These are phyloP conservation scores for Cercospora sesami DNA, from an alignment of 2,329 filamentous ascomycete species.

Conservation along the genomic window DNA sequence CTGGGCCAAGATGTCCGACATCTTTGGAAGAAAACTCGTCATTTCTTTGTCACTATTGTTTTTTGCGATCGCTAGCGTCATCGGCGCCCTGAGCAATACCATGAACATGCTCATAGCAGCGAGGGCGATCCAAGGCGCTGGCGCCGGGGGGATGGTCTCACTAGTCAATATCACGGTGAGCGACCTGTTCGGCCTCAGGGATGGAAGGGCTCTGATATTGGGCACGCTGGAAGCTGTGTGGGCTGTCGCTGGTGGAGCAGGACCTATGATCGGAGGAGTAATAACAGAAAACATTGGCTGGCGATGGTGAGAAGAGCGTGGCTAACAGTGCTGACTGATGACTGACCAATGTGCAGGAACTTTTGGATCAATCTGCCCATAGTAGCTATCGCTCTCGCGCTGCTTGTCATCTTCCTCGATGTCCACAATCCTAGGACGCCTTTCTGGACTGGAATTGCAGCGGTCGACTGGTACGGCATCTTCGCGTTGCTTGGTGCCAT, in stretches of 20 bases:
- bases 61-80: conserved; percentile 52
- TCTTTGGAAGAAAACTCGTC: conserved; percentile 58
- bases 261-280: background rate
- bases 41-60: conserved; percentile 50
- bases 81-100: conserved; percentile 46
- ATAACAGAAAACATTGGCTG: background rate
- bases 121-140: background rate
- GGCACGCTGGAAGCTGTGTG: background rate
- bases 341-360: background rate
- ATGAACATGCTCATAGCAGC: conserved; percentile 2
- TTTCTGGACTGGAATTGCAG: background rate
- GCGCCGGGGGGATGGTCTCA: background rate
- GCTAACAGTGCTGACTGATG: background rate
- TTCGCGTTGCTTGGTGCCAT: background rate
- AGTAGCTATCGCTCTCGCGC: background rate
- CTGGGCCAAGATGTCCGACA: conserved; percentile 64
- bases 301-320: background rate
- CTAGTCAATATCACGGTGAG: background rate
- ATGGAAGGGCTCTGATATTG: background rate
- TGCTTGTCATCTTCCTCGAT: background rate
- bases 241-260: conserved; percentile 1
- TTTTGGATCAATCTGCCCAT: conserved; percentile 1
- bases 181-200: background rate
- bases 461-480: background rate
- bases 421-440: background rate